Evolutionary conservation across 148 eudicot genomes (phyloP).

Genomic region (Chenopodium album): DNA sequence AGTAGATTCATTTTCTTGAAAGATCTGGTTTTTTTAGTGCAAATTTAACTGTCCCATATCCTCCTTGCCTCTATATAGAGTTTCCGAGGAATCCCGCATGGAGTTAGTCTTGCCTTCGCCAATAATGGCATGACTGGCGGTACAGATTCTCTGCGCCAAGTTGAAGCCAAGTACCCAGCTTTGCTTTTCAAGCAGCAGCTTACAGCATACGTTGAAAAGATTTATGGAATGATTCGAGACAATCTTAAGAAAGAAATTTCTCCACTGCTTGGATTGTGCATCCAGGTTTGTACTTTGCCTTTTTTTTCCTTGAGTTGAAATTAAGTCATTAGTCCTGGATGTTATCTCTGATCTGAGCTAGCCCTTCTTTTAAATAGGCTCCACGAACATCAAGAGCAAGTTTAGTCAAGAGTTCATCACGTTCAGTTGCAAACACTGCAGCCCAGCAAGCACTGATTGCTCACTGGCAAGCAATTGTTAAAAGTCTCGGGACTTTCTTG

Average conservation of each 20-base stretch:
- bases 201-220: constrained; percentile 95
- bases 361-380: constrained; percentile 47
- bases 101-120: constrained; percentile 59
- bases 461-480: constrained; percentile 99
- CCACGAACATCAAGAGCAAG: constrained; percentile 98
- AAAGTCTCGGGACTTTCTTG: constrained; percentile 75
- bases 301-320: background rate
- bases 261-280: constrained; percentile 89
- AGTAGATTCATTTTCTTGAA: background rate
- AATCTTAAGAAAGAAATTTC: constrained; percentile 96
- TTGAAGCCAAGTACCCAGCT: constrained; percentile 99
- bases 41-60: background rate
- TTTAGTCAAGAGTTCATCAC: constrained; percentile 88
- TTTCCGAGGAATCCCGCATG: constrained; percentile 83
- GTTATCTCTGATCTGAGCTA: constrained; percentile 6
- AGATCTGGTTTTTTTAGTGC: background rate
- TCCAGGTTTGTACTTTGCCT: constrained; percentile 53
- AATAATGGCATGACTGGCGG: constrained; percentile 61
- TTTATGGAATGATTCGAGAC: constrained; percentile 93
- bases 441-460: constrained; percentile 95
- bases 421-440: constrained; percentile 73
- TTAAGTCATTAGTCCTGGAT: constrained; percentile 1
- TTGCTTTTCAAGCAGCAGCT: constrained; percentile 98
- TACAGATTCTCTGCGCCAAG: constrained; percentile 70
- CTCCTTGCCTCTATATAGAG: constrained; percentile 44